Evolutionary conservation across 129 eudicot genomes (phyloP).

Genomic region (Chrysanthemum lavandulifolium): DNA sequence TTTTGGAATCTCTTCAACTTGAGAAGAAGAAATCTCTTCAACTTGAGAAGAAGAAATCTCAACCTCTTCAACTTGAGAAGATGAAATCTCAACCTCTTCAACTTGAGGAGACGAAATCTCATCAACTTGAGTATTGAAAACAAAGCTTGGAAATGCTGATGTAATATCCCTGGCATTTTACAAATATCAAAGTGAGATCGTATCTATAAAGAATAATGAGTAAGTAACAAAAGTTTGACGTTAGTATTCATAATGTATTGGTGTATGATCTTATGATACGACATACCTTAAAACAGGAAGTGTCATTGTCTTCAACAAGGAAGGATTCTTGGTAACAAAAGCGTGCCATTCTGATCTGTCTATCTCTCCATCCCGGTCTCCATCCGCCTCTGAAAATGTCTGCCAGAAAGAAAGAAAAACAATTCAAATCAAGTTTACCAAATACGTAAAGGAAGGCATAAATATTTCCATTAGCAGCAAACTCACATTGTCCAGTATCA

Average conservation of each 20-base stretch:
- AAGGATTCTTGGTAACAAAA: constrained; percentile 78
- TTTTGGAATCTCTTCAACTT: constrained; percentile 31
- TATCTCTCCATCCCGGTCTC: constrained; percentile 79
- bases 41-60: constrained; percentile 25
- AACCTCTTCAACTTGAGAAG: constrained; percentile 34
- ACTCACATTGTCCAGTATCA: constrained; percentile 81
- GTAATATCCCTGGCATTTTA: constrained; percentile 39
- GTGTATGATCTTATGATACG: background rate
- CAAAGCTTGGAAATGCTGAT: constrained; percentile 35
- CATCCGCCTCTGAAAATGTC: constrained; percentile 87
- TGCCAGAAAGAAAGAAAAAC: constrained; percentile 23
- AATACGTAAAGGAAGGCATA: background rate
- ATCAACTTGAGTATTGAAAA: constrained; percentile 37
- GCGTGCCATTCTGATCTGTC: constrained; percentile 84
- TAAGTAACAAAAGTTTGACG: background rate
- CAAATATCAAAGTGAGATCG: background rate
- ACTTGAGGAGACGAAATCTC: constrained; percentile 26
- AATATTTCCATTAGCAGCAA: background rate
- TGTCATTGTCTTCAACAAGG: constrained; percentile 89
- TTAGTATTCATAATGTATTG: background rate
- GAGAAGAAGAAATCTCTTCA: constrained; percentile 26
- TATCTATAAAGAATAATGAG: background rate
- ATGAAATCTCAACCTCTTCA: constrained; percentile 21
- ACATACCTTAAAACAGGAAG: constrained; percentile 85
- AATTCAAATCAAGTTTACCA: background rate